phyloP scores from a whole-genome alignment of 176 grass and related monocot species.

The Oryza brachyantha region DNA sequence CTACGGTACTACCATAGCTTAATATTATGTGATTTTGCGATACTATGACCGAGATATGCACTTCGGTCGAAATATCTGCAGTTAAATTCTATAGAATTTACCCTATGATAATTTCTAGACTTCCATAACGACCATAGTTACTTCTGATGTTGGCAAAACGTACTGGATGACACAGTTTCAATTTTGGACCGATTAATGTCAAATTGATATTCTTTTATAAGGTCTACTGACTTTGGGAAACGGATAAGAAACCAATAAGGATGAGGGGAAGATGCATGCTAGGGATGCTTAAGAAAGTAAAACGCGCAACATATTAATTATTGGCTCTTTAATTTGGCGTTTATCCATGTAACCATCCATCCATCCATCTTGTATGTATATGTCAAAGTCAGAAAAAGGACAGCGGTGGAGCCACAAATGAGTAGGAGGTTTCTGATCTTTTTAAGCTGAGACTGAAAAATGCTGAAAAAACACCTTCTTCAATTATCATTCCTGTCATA shows the following conservation, averaged over 20 bases:
- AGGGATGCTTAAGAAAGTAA: not conserved
- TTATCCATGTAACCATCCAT: not conserved
- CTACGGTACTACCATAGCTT: too few species aligned
- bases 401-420: not conserved
- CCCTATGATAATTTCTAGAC: not conserved
- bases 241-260: not conserved
- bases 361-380: not conserved
- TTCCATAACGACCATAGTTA: not conserved
- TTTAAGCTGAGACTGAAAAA: not conserved
- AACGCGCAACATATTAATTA: not conserved
- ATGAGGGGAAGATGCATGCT: not conserved
- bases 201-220: not conserved
- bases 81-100: not conserved
- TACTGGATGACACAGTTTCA: not conserved
- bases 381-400: not conserved
- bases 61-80: not conserved
- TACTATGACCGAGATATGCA: too few species aligned
- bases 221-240: slow-evolving; percentile 11
- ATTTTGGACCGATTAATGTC: not conserved
- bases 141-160: not conserved
- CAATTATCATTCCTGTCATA: too few species aligned
- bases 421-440: not conserved
- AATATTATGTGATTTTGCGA: too few species aligned
- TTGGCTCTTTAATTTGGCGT: not conserved
- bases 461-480: not conserved